A percentile compares a stretch with the other conserved stretches of the same genome.
Evolutionary conservation across 2,329 filamentous ascomycete genomes (phyloP).

Genomic region (Diplocarpon mali): DNA sequence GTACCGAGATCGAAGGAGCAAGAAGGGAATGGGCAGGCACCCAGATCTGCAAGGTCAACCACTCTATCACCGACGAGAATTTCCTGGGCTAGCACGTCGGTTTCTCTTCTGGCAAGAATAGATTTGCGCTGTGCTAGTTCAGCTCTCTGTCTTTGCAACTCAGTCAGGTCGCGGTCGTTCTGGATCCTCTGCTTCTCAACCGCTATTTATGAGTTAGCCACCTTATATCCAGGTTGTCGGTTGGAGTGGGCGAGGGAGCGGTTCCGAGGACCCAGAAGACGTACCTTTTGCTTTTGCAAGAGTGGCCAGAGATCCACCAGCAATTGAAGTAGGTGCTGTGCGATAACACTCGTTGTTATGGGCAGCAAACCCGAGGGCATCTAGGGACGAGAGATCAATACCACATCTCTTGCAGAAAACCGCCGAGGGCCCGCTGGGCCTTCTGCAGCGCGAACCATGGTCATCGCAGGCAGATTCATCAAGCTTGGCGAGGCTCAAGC

Average conservation of each 20-base stretch:
- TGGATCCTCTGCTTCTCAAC: not conserved
- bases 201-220: not conserved
- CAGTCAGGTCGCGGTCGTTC: not conserved
- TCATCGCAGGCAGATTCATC: not conserved
- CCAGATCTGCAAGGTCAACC: not conserved
- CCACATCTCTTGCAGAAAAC: conserved; percentile 7
- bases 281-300: not conserved
- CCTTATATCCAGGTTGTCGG: no score
- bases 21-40: not conserved
- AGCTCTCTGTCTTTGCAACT: not conserved
- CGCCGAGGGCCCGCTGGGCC: not conserved
- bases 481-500: conserved; percentile 3
- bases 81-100: no score
- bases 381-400: not conserved
- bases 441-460: not conserved
- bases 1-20: not conserved
- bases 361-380: not conserved
- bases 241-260: no score
- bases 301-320: not conserved
- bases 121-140: not conserved
- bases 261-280: no score
- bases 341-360: conserved; percentile 5
- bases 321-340: not conserved
- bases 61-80: not conserved
- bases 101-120: not conserved